Base-by-base conservation (phyloP, 2,329 filamentous ascomycete genomes). In the Dothideomycetidae sp. region DNA sequence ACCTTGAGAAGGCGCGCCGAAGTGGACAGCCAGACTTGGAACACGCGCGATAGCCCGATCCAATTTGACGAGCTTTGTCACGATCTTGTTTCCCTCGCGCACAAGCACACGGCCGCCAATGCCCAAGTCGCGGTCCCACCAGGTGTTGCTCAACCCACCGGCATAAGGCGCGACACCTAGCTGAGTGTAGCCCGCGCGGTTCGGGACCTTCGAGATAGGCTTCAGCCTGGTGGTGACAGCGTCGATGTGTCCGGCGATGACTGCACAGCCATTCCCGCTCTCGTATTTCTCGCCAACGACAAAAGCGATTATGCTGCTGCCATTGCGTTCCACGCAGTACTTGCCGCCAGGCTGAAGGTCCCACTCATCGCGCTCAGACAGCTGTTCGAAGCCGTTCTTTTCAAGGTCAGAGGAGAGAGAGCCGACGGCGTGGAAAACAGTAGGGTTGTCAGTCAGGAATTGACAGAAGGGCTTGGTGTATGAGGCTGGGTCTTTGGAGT, bases 101-200 rank as follows among this genome's bases (percentile, higher is more conserved):
- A 96, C 77, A 33, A 96, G 67, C 3, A 96, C 88, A 31, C 85
- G 71, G 28, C 90, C 90, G 46, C 85, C 90, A 49, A 96, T 81
- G 46, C 81, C 78, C 36, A 98, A 70, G 57, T 98, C 90, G 26
- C 90, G 75, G 58, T 96, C 90, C 88, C 86, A 96, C 90, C 90
- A 96, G 1, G 90, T 96, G 44, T 69, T 67, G 54, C 86, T 90
- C 44, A 96, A 62, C 1, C 68, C 85, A 35, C 90, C 88, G 7
- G 85, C 88, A 55, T 96, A 98, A 1, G 82, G 90, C 2, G 90
- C 86, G 37, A 96, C 83, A 15, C 83, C 88, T 5, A 96, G 71
- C 63, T 96, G 84, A 17, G 83, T 58, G 53, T 84, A 98, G 37
- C 90, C 88, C 19, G 81, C 79, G 55, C 80, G 84, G 49, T 68